Evolutionary conservation across 208 protist species (phyloP).

Genomic region (Blechomonas ayalai): DNA sequence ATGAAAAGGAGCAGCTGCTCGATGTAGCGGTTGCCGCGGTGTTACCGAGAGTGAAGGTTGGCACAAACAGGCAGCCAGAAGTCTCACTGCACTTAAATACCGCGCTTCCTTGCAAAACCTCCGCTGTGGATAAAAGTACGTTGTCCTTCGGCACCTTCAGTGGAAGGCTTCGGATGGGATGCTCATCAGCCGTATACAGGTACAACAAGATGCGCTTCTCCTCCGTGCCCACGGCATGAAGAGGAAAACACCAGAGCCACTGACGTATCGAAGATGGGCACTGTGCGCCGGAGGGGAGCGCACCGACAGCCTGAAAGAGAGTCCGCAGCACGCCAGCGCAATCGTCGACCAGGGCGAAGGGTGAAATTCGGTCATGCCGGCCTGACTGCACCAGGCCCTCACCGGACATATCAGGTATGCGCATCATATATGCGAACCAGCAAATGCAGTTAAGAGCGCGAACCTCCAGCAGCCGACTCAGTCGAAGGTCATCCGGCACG

Average conservation of each 20-base stretch:
- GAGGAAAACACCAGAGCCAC: slow-evolving; percentile 53
- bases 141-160: slow-evolving; percentile 31
- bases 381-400: slow-evolving; percentile 8
- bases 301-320: slow-evolving; percentile 52
- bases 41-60: too few relatives aligned
- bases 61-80: too few relatives aligned
- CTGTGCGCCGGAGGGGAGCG: slow-evolving; percentile 27
- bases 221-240: slow-evolving; percentile 52
- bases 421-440: slow-evolving; percentile 44
- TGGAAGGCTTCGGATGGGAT: slow-evolving; percentile 17
- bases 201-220: slow-evolving; percentile 47
- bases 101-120: too few relatives aligned
- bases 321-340: slow-evolving; percentile 31
- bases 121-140: slow-evolving; percentile 22
- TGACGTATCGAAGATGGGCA: slow-evolving; percentile 32
- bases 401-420: slow-evolving; percentile 36
- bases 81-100: too few relatives aligned
- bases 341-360: slow-evolving; percentile 32
- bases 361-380: slow-evolving; percentile 13
- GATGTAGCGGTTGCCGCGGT: too few relatives aligned
- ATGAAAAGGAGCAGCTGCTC: too few relatives aligned
- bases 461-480: slow-evolving; percentile 38
- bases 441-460: slow-evolving; percentile 39
- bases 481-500: slow-evolving; percentile 32
- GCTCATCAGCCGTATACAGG: slow-evolving; percentile 27